Evolutionary conservation across 495 filamentous ascomycete species (phyloP), one percentile per base, ranked within the genome.

Genomic region (Aspergillus diversus): DNA sequence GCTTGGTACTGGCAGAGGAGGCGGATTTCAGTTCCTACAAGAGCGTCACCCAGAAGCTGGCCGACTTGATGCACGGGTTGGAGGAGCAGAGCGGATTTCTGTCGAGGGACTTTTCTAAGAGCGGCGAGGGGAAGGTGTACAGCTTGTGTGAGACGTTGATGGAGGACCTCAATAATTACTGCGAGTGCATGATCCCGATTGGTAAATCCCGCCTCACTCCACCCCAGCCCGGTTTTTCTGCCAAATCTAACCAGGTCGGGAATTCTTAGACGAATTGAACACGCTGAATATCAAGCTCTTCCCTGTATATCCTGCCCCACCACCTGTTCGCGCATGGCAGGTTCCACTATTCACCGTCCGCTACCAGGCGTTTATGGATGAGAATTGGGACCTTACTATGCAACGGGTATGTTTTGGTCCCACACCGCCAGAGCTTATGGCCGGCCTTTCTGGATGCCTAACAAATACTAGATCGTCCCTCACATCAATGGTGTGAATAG

Each of bases 231-330:
- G n/a, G 5, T 16, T 21, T 15, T 32, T 7, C 21, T 12, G 15
- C 11, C 13, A 56, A 17, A 42, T 61, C 59, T 67, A 33, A 73
- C 73, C 54, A 47, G 5, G 16, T 6, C 21, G 49, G 7, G 39
- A 9, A 46, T 27, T 27, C 32, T 7, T 64, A 92, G 93, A 97
- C 74, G 92, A 96, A 63, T 87, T 91, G 63, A 97, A 97, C 77
- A 97, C 92, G 11, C 85, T 99, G 71, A 97, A 97, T 75, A 90
- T 99, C 82, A 97, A 97, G 73, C 86, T 97, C 53, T 97, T 97
- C 76, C 92, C 92, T 0, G 86, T 89, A 54, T 92, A 93, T 68
- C 83, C 87, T 3, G 84, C 86, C 7, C 93, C 94, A 0, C 87
- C 93, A 0, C 81, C 86, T 7, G 87, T 97, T 60, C 87, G 87